A percentile compares a stretch with the other conserved stretches of the same genome.
phyloP scores from a whole-genome alignment of 768 basidiomycete genomes.

The Boletus pseudo-olivaceus region DNA sequence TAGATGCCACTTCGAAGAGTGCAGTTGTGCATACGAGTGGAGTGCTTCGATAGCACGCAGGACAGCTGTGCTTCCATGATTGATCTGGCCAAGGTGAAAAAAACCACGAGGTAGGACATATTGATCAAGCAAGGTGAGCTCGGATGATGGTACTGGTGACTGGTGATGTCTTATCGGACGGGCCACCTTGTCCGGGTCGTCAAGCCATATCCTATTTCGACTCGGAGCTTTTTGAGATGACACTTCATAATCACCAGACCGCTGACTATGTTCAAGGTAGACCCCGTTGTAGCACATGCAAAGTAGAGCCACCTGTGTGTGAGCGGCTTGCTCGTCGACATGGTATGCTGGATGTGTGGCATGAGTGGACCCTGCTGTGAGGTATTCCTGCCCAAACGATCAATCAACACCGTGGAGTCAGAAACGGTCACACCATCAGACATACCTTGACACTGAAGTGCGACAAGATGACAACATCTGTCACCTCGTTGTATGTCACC shows the following conservation, averaged over 20 bases:
- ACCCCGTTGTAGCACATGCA: neutral
- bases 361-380: neutral
- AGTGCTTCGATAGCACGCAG: neutral
- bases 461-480: neutral
- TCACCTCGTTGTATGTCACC: constrained; percentile 1
- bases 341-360: neutral
- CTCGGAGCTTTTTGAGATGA: no score
- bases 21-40: neutral
- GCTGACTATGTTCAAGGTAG: neutral
- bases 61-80: no score
- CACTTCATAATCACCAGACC: no score
- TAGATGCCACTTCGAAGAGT: neutral
- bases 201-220: neutral
- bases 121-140: neutral
- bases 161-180: no score
- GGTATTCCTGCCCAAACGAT: neutral
- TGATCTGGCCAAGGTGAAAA: neutral
- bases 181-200: no score
- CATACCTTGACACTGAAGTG: constrained; percentile 9
- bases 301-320: neutral
- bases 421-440: neutral
- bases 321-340: neutral
- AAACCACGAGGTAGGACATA: neutral
- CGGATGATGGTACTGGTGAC: neutral
- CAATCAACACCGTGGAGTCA: neutral